Conservation (phyloP, 23 red algal species). For the Gracilaria domingensis region DNA sequence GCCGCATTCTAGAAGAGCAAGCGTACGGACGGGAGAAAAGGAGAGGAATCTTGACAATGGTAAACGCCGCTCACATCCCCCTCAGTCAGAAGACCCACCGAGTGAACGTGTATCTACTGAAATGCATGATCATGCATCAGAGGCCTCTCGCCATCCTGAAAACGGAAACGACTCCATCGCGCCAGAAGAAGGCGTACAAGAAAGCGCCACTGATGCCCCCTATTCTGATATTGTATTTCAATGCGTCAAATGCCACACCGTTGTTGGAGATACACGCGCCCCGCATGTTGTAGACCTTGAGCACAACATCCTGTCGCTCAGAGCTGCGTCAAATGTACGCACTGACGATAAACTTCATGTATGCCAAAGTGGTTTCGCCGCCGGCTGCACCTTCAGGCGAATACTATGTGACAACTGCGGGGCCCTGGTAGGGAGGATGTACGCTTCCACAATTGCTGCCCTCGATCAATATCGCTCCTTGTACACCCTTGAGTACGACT, state of each 20-base stretch:
- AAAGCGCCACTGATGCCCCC: not conserved
- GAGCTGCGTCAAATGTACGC: constrained; percentile 22
- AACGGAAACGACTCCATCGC: not conserved
- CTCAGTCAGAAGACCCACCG: not conserved
- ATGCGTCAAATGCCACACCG: constrained; percentile 45
- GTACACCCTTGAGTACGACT: constrained; percentile 51
- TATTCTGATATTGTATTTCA: constrained; percentile 57
- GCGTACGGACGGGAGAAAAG: not conserved
- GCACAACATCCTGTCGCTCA: constrained; percentile 34
- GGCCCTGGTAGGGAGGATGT: constrained; percentile 22
- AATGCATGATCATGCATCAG: constrained; percentile 4
- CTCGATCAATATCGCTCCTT: constrained; percentile 41
- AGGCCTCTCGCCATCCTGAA: not conserved
- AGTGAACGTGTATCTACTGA: not conserved
- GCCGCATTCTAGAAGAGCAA: not conserved
- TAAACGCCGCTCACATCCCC: not conserved
- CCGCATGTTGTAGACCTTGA: constrained; percentile 23
- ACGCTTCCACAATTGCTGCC: constrained; percentile 37
- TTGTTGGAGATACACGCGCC: constrained; percentile 39
- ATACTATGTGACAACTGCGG: constrained; percentile 37
- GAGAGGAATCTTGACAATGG: not conserved
- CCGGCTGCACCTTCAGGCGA: constrained; percentile 43
- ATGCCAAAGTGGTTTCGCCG: constrained; percentile 40
- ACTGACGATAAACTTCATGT: constrained; percentile 27
- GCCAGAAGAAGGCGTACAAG: not conserved